Evolutionary conservation across 1,284 basidiomycete genomes (phyloP), one percentile per base, ranked within the genome.

Genomic region (Pseudozyma sp.): DNA sequence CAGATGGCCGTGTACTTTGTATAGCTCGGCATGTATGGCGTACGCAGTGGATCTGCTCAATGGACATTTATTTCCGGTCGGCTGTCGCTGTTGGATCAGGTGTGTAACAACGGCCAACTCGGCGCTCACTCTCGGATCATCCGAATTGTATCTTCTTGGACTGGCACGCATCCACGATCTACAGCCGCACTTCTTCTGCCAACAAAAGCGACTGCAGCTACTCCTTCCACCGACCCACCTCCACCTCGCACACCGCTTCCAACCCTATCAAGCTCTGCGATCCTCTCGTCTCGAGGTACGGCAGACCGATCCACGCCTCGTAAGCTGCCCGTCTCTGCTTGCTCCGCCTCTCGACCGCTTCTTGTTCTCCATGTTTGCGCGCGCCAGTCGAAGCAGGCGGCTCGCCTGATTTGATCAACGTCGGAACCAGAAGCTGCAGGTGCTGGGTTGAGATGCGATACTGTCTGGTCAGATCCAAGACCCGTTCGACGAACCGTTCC

Each of bases 1-100:
- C 62, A 84, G 68, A 84, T 84, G 82, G 81, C 76, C 17, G 69
- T 75, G 9, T 80, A 80, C 65, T 77, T 50, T 54, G 62, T 51
- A n/a, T 61, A 39, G 42, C 24, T 5, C 1, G 19, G 4, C 19
- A 6, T 24, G 19, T 37, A 37, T 14, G 35, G 5, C 10, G 10
- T 37, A 9, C 7, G 40, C 40, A 42, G 40, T 42, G 4, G 19
- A 44, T 44, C 19, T 19, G 24, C 29, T 51, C 40, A 53, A 64
- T 57, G 50, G 57, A 61, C 68, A 65, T 37, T 60, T 17, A 8
- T 37, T 50, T 29, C 9, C 35, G 8, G 2, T 5, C 35, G 35
- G 35, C 35, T 37, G 8, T 9, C 10, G 35, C 35, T 1, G 10
- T 9, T 37, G 35, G 14, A 37, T 14, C 35, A 37, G 8, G 35